These are phyloP conservation scores for Rhynchospora breviuscula DNA, from an alignment of 176 grass and related monocot species.

Conservation along the genomic window DNA sequence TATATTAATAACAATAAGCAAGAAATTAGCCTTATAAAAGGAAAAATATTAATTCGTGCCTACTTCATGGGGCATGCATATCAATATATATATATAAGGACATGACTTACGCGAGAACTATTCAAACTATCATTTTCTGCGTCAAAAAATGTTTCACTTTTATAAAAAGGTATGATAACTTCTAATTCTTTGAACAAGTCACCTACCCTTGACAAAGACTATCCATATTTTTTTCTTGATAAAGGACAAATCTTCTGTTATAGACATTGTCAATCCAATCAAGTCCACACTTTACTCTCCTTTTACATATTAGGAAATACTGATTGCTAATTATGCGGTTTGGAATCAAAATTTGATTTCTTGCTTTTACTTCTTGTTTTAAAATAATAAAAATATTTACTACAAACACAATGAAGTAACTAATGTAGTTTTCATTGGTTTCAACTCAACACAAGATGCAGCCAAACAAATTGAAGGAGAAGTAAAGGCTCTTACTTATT, in stretches of 20 bases:
- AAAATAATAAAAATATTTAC: neutral
- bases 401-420: neutral
- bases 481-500: slow-evolving; percentile 53
- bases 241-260: neutral
- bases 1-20: neutral
- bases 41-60: neutral
- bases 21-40: neutral
- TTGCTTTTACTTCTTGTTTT: neutral
- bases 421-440: neutral
- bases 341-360: neutral
- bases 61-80: neutral
- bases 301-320: neutral
- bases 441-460: neutral
- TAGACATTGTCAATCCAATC: neutral
- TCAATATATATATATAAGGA: neutral
- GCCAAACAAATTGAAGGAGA: neutral
- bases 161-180: neutral
- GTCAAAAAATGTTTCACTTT: neutral
- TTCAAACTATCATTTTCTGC: neutral
- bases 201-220: neutral
- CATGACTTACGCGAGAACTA: neutral
- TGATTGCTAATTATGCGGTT: neutral
- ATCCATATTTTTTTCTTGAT: neutral
- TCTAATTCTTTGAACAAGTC: neutral
- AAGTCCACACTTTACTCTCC: neutral